Base-by-base conservation (phyloP, 805 yeast genomes). In the Wickerhamomyces tratensis region DNA sequence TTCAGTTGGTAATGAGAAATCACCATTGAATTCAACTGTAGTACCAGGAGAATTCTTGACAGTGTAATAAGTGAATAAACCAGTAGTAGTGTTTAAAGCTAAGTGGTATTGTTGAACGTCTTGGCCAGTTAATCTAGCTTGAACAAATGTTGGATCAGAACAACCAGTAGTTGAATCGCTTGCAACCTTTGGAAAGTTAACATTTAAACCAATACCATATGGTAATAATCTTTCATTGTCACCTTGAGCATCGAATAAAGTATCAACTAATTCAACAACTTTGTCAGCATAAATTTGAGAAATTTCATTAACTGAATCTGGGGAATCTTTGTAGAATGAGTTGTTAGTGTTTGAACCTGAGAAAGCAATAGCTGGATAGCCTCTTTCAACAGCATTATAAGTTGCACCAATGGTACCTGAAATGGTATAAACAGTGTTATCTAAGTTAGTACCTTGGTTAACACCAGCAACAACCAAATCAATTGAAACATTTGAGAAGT, bases 321-420 rank as follows among this genome's bases (percentile, higher is more conserved):
- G 56, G 40, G 59, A 55, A 54, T 73, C 77, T 53, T 51, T 39
- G 47, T 33, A 53, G 49, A 53, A 72, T 14, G 77, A 67, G 58
- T 73, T 72, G 63, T 71, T 71, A 12, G 53, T 20, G 51, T 70
- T 69, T 34, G 76, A 60, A 39, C 77, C 78, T n/a, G 76, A 70
- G 54, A 73, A 63, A 9, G 77, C 77, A 52, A 72, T 56, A 6
- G 72, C 73, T 30, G 78, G 72, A 45, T 64, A 47, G 20, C 73
- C 74, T 59, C 77, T 63, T 56, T 69, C 67, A 35, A 65, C 66
- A 38, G 76, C 58, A 46, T 65, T 67, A 57, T 67, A 69, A 37
- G 74, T 61, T 31, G 77, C 71, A 54, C 76, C 78, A 49, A 71
- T 64, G 27, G 79, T 74, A 54, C 78, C 79, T 9, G 76, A 69